These are phyloP conservation scores for Stachybotrys chartarum DNA, from an alignment of 2,329 filamentous ascomycete species.

Conservation along the genomic window DNA sequence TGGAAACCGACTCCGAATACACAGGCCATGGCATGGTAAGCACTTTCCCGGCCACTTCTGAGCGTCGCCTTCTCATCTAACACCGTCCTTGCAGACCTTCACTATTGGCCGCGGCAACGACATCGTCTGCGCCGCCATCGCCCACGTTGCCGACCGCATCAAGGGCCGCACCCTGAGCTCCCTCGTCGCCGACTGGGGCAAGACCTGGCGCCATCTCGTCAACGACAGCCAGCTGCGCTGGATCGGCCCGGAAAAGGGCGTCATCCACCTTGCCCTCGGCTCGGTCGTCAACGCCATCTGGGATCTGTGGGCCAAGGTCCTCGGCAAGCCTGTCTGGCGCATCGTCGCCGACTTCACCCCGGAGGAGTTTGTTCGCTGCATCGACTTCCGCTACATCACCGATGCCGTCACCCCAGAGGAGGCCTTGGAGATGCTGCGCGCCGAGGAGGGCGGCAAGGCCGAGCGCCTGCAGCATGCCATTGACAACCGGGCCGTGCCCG, in stretches of 20 bases:
- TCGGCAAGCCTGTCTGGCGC: slow-evolving; percentile 83
- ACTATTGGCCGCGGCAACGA: slow-evolving; percentile 88
- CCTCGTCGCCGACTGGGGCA: slow-evolving; percentile 73
- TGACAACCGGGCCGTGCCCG: slow-evolving; percentile 68
- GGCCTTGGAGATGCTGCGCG: slow-evolving; percentile 63
- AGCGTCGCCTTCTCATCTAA: not conserved
- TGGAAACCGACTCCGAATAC: slow-evolving; percentile 68
- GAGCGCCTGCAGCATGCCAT: slow-evolving; percentile 68
- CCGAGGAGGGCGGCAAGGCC: slow-evolving; percentile 60
- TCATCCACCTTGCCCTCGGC: slow-evolving; percentile 85
- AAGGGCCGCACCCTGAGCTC: slow-evolving; percentile 68
- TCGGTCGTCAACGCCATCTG: slow-evolving; percentile 87
- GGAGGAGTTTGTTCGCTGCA: slow-evolving; percentile 78
- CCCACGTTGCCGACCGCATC: slow-evolving; percentile 69
- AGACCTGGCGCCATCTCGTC: slow-evolving; percentile 88
- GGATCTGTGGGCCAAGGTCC: slow-evolving; percentile 89
- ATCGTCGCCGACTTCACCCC: slow-evolving; percentile 87
- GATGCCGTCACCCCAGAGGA: slow-evolving; percentile 87
- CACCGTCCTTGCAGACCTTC: slow-evolving; percentile 47
- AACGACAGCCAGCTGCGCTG: slow-evolving; percentile 85
- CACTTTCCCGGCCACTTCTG: not conserved
- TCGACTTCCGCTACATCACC: slow-evolving; percentile 92
- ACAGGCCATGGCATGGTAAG: slow-evolving; percentile 72
- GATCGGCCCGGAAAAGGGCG: slow-evolving; percentile 92
- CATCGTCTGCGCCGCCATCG: slow-evolving; percentile 80